phyloP scores from a whole-genome alignment of 306 rosid species.

The Lagenaria siceraria region DNA sequence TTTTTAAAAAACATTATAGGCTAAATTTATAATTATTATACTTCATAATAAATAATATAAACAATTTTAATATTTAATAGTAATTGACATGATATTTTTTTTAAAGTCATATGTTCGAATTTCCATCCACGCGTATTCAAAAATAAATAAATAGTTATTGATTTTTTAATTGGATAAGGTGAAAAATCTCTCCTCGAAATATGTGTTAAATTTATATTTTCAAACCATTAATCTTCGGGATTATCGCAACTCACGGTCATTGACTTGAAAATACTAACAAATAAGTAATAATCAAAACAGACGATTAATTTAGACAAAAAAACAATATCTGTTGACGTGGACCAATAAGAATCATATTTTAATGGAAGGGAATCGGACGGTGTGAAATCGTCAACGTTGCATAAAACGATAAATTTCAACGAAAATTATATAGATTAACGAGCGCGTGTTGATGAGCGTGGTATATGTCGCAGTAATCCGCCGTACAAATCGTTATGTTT shows the following conservation, averaged over 20 bases:
- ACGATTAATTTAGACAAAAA: neutral
- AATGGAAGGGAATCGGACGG: neutral
- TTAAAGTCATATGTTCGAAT: too few relatives aligned
- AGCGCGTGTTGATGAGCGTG: neutral
- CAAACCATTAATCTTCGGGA: neutral
- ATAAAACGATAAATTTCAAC: neutral
- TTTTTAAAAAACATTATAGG: too few relatives aligned
- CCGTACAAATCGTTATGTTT: neutral
- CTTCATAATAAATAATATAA: too few relatives aligned
- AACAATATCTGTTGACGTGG: neutral
- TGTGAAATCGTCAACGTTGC: neutral
- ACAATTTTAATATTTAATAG: too few relatives aligned
- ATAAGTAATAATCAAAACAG: neutral
- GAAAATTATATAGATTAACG: neutral
- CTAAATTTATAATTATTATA: too few relatives aligned
- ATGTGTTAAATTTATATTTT: too few relatives aligned
- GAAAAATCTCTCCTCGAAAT: too few relatives aligned
- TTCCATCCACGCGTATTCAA: too few relatives aligned
- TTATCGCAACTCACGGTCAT: neutral
- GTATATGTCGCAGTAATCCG: neutral
- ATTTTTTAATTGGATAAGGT: too few relatives aligned
- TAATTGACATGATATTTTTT: too few relatives aligned
- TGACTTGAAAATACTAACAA: neutral
- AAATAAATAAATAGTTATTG: too few relatives aligned
- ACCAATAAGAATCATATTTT: neutral